Percentiles rank a stretch among this genome's conserved stretches.
Evolutionary conservation across 306 rosid species (phyloP).

Genomic region (Cucurbita ficifolia): DNA sequence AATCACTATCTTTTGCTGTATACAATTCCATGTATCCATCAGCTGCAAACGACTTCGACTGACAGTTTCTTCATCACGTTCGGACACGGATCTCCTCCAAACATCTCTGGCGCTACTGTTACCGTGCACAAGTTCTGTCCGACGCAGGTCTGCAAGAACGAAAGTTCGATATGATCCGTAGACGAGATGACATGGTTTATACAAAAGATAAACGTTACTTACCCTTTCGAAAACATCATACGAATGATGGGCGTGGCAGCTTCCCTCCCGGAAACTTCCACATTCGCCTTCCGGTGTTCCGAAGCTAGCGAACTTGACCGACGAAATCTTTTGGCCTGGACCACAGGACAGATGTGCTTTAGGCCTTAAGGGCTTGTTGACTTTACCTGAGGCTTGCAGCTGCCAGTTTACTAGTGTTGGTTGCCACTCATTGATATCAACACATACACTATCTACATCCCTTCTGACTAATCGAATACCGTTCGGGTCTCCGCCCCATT

Average conservation of each 20-base stretch:
- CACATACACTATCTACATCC: conserved; percentile 66
- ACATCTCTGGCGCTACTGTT: conserved; percentile 57
- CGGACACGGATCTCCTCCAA: conserved; percentile 98
- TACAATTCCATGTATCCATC: conserved; percentile 14
- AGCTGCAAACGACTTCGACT: conserved; percentile 83
- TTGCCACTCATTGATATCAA: conserved; percentile 91
- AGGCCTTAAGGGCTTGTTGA: conserved; percentile 47
- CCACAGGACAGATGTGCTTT: conserved; percentile 82
- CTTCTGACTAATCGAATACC: conserved; percentile 75
- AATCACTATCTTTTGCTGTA: conserved; percentile 24
- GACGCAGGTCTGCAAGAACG: conserved; percentile 57
- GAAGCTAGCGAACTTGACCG: conserved; percentile 89
- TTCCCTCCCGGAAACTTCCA: conserved; percentile 74
- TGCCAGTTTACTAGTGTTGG: conserved; percentile 70
- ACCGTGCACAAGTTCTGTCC: conserved; percentile 74
- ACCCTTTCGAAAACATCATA: conserved; percentile 80
- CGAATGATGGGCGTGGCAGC: conserved; percentile 81
- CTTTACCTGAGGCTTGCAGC: conserved; percentile 77
- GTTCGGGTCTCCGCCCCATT: conserved; percentile 81
- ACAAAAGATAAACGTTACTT: neutral
- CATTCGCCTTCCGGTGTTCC: conserved; percentile 84
- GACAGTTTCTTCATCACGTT: conserved; percentile 85
- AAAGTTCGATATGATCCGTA: neutral
- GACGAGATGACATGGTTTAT: neutral
- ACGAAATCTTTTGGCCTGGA: conserved; percentile 66